Percentiles rank a stretch among this genome's conserved stretches.
These are phyloP conservation scores for Penicillium sp. DNA, from an alignment of 2,329 filamentous ascomycete genomes.

Conservation along the genomic window DNA sequence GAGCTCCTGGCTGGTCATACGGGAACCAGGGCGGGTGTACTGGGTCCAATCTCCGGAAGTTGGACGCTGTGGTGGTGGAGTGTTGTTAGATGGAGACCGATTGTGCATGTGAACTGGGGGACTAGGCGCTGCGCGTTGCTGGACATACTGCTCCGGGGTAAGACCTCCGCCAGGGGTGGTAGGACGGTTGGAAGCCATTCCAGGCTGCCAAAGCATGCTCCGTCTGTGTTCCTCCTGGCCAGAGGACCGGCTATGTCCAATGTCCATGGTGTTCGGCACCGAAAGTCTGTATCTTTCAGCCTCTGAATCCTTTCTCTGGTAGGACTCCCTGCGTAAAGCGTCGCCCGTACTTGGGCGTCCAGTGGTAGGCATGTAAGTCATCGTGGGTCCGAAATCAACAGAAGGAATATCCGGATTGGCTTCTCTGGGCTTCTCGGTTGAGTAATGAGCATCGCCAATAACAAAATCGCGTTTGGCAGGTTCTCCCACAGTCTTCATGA, in stretches of 20 bases:
- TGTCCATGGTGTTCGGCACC: slow-evolving; percentile 28
- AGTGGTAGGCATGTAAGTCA: slow-evolving; percentile 62
- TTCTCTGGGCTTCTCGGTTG: slow-evolving; percentile 33
- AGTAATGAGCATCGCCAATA: slow-evolving; percentile 50
- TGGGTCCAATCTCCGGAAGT: slow-evolving; percentile 42
- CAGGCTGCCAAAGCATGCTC: slow-evolving; percentile 79
- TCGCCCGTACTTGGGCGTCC: slow-evolving; percentile 58
- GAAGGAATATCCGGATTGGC: slow-evolving; percentile 63
- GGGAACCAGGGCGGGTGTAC: slow-evolving; percentile 34
- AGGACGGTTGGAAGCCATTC: slow-evolving; percentile 51
- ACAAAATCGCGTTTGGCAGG: slow-evolving; percentile 45
- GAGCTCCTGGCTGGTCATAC: slow-evolving; percentile 28
- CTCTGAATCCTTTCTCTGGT: slow-evolving; percentile 35
- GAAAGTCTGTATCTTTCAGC: slow-evolving; percentile 29
- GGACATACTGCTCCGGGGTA: slow-evolving; percentile 79
- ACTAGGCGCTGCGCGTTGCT: slow-evolving; percentile 66
- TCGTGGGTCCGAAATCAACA: slow-evolving; percentile 84
- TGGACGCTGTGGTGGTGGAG: slow-evolving; percentile 38
- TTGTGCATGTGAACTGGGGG: slow-evolving; percentile 61
- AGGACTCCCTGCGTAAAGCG: slow-evolving; percentile 44
- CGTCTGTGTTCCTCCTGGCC: slow-evolving; percentile 57
- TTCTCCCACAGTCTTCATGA: slow-evolving; percentile 73
- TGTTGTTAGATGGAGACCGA: slow-evolving; percentile 58
- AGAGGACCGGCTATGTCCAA: slow-evolving; percentile 40
- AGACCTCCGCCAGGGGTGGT: slow-evolving; percentile 57